Evolutionary conservation across 148 eudicot genomes (phyloP).

Genomic region (Linanthus parryae): DNA sequence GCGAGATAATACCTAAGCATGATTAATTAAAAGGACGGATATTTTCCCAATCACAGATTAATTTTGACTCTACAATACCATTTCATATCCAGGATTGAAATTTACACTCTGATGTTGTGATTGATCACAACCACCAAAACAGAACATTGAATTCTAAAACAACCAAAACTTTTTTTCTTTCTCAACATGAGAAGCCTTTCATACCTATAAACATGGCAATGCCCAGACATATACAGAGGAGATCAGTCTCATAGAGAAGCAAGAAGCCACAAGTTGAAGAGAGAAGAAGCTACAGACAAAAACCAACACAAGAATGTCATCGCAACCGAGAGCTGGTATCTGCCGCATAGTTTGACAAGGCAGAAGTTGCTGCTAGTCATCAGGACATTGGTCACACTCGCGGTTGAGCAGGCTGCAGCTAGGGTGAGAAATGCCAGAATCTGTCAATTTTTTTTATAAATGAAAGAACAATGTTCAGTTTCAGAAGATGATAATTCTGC

Average conservation of each 20-base stretch:
- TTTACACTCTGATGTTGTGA: too few species aligned
- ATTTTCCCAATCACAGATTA: too few species aligned
- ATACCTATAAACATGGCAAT: constrained; percentile 6
- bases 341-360: constrained; percentile 36
- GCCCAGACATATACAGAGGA: constrained; percentile 2
- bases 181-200: too few species aligned
- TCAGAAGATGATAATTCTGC: not conserved
- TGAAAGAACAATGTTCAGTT: not conserved
- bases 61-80: too few species aligned
- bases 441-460: constrained; percentile 26
- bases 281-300: constrained; percentile 63
- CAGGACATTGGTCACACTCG: constrained; percentile 62
- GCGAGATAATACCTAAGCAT: too few species aligned
- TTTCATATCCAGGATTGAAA: too few species aligned
- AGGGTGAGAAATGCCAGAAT: constrained; percentile 71
- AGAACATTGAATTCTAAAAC: too few species aligned
- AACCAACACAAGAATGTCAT: constrained; percentile 90
- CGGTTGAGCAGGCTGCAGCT: constrained; percentile 84
- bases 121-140: too few species aligned
- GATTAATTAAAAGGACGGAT: too few species aligned
- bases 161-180: too few species aligned
- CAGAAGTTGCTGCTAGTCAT: constrained; percentile 35
- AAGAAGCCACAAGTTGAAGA: constrained; percentile 85
- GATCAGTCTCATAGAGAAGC: constrained; percentile 31
- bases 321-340: constrained; percentile 76